Evolutionary conservation across 805 yeast species (phyloP).

Genomic region (Candida odintsovae): DNA sequence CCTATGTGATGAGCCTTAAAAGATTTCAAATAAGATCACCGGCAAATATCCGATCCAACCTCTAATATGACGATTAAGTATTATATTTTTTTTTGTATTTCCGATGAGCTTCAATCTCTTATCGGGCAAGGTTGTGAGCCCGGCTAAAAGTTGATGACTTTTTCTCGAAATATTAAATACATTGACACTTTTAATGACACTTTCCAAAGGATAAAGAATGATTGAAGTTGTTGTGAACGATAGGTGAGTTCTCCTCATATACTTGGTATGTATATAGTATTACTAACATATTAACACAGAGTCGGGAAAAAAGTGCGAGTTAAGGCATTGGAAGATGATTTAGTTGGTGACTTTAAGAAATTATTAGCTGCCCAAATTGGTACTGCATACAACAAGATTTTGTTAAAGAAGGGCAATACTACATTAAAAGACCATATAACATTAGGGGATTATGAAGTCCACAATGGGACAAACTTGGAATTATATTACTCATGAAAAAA

Average conservation of each 20-base stretch:
- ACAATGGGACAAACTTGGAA: constrained; percentile 83
- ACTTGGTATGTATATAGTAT: too few species aligned
- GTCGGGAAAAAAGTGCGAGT: constrained; percentile 85
- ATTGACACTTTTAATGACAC: background rate
- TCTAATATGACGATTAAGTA: too few species aligned
- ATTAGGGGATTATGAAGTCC: constrained; percentile 91
- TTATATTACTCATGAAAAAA: constrained; percentile 57
- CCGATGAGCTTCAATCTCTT: background rate
- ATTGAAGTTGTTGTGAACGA: constrained; percentile 72
- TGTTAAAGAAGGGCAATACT: constrained; percentile 80
- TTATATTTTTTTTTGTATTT: background rate
- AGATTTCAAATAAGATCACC: too few species aligned
- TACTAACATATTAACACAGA: constrained; percentile 29
- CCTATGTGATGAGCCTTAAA: too few species aligned
- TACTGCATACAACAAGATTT: constrained; percentile 52
- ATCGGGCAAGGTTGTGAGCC: background rate
- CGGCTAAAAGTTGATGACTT: too few species aligned
- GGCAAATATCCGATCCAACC: background rate
- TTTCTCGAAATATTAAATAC: too few species aligned
- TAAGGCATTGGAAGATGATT: constrained; percentile 80
- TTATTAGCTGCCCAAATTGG: constrained; percentile 81
- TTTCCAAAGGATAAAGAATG: constrained; percentile 31
- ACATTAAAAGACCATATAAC: constrained; percentile 85
- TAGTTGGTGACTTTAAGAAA: constrained; percentile 86
- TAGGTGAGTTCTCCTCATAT: constrained; percentile 32